Conservation (phyloP, 139 green algal species). For the Nannochloris sp. region DNA sequence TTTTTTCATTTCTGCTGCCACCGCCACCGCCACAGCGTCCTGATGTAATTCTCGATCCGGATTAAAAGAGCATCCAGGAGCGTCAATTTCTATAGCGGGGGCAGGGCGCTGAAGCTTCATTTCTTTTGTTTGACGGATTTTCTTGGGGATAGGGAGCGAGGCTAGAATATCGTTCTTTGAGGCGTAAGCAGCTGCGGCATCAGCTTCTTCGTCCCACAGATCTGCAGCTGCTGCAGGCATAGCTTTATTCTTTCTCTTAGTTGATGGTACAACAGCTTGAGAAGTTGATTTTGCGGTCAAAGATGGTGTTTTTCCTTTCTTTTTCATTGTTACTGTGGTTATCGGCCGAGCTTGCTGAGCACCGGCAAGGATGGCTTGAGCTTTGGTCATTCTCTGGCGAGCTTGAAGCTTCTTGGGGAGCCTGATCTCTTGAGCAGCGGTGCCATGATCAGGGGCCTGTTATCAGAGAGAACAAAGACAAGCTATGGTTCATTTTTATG, state of each 20-base stretch:
- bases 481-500: neutral
- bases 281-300: no score
- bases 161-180: no score
- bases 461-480: neutral
- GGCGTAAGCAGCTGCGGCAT: no score
- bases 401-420: slow-evolving; percentile 10
- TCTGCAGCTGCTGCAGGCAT: no score
- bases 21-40: slow-evolving; percentile 68
- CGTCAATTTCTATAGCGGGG: slow-evolving; percentile 56
- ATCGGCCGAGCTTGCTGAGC: slow-evolving; percentile 10
- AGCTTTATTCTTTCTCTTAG: no score
- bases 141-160: no score
- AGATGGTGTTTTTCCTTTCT: no score
- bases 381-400: slow-evolving; percentile 12
- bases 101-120: no score
- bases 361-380: slow-evolving; percentile 20
- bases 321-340: no score
- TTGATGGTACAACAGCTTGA: no score
- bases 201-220: no score
- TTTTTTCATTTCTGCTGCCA: slow-evolving; percentile 70
- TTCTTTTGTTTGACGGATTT: no score
- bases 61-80: slow-evolving; percentile 80
- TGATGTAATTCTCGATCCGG: slow-evolving; percentile 59
- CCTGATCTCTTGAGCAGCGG: neutral
- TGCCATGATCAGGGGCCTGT: slow-evolving; percentile 7